Percentiles rank a stretch among this genome's conserved stretches.
Evolutionary conservation across 129 eudicot species (phyloP).

Genomic region (Chrysanthemum makinoi): DNA sequence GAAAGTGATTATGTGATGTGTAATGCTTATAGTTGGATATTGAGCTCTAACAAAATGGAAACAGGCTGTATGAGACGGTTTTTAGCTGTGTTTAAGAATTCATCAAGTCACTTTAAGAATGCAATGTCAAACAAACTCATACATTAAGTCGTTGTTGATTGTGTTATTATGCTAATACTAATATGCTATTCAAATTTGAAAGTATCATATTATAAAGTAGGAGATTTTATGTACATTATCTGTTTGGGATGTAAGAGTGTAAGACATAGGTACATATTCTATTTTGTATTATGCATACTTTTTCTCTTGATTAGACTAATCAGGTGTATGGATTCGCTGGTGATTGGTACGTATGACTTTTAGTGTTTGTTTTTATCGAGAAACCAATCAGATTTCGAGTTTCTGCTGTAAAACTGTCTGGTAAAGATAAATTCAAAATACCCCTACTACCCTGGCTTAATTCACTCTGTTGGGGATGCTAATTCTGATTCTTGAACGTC

Average conservation of each 20-base stretch:
- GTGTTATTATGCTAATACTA: not conserved
- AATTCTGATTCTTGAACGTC: conserved; percentile 11
- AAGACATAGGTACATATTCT: no score
- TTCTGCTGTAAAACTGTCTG: not conserved
- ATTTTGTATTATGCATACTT: no score
- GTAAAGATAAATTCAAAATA: not conserved
- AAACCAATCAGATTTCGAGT: not conserved
- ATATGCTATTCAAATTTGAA: conserved; percentile 11
- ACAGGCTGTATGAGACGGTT: no score
- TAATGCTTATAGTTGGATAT: no score
- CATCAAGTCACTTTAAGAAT: no score
- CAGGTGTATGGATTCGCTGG: not conserved
- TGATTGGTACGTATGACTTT: not conserved
- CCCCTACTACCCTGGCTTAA: not conserved
- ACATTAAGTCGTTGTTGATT: not conserved
- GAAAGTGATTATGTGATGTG: no score
- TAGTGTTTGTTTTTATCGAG: not conserved
- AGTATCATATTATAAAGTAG: not conserved
- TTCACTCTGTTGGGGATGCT: not conserved
- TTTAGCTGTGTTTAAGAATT: no score
- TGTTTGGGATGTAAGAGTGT: no score
- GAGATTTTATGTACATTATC: no score
- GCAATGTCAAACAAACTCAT: not conserved
- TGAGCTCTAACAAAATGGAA: not conserved
- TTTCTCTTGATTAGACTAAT: no score